phyloP scores from a whole-genome alignment of 208 protist species.

The Leishmania mexicana region DNA sequence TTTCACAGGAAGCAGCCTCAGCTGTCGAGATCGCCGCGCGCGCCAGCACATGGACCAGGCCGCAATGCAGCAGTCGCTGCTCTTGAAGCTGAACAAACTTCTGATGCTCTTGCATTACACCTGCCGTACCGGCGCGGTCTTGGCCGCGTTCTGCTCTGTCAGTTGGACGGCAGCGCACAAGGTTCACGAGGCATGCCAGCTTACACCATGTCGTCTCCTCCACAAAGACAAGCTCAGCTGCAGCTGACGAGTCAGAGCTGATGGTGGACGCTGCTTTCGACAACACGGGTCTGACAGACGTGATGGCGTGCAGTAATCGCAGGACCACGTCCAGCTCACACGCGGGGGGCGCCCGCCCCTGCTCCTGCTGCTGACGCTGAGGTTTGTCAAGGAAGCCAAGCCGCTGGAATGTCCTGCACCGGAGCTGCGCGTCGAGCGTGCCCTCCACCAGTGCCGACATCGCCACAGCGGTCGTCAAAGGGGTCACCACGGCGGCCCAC shows the following conservation, averaged over 20 bases:
- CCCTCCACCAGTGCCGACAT: background rate
- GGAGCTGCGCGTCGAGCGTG: background rate
- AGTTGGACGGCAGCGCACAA: slow-evolving; percentile 2
- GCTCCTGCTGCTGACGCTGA: background rate
- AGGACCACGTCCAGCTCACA: slow-evolving; percentile 2
- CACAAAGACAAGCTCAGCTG: background rate
- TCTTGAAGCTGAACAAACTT: slow-evolving; percentile 5
- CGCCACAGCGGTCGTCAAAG: background rate
- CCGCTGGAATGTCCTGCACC: background rate
- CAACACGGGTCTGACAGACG: slow-evolving; percentile 1
- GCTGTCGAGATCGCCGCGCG: background rate
- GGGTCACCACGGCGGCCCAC: slow-evolving; percentile 9
- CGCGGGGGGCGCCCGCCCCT: background rate
- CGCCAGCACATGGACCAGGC: background rate
- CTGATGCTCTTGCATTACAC: background rate
- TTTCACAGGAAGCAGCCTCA: background rate
- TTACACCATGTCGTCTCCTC: slow-evolving; percentile 29
- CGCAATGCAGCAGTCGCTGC: slow-evolving; percentile 5
- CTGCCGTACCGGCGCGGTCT: background rate
- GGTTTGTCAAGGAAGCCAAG: background rate
- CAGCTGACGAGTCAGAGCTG: background rate
- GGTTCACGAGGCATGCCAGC: slow-evolving; percentile 16
- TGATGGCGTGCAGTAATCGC: background rate
- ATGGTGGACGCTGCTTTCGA: background rate
- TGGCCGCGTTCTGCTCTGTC: background rate